Base-by-base conservation (phyloP, 345 rosid genomes). In the Melaleuca quinquenervia region DNA sequence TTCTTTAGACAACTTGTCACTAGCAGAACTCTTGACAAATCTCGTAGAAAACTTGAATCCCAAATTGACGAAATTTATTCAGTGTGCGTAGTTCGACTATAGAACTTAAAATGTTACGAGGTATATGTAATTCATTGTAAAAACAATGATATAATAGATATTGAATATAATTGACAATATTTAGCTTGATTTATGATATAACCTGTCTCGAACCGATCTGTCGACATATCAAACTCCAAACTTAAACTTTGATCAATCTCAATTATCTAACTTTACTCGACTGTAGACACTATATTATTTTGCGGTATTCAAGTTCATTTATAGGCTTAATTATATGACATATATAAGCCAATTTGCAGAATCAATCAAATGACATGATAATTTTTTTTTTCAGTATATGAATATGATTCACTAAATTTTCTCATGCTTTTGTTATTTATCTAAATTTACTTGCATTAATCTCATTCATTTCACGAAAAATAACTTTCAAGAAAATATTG, bases 271-370 rank as follows among this genome's bases (percentile, higher is more conserved):
- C 4, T 70, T 32, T 32, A 32, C 7, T 70, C 13, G 1, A 8
- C 9, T 0, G 16, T 64, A 18, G 18, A 64, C 32, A 6, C 0
- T 9, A 0, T 9, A 70, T 32, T 3, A 70, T 36, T 70, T 0
- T 0, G 2, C 36, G 80, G 3, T 0, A 36, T 18, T n/a, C 70
- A 26, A 8, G 12, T 58, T 41, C 26, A 32, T 32, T 32, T 29
- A 36, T 64, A 32, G 76, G 8, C 45, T 8, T 8, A 64, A 32
- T 54, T 7, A 22, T 54, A 21, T 54, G 8, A 54, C 16, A 20
- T 9, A 21, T 41, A 20, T 0, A n/a, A n/a, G 26, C 3, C 64
- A 56, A 11, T 56, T 56, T 11, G 11, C 64, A 56, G 26, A 26
- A 11, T 56, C 64, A 26, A 26, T 27, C 32, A 41, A 41, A 41